Conservation (phyloP, 2,329 filamentous ascomycete species). For the Huntiella decipiens region DNA sequence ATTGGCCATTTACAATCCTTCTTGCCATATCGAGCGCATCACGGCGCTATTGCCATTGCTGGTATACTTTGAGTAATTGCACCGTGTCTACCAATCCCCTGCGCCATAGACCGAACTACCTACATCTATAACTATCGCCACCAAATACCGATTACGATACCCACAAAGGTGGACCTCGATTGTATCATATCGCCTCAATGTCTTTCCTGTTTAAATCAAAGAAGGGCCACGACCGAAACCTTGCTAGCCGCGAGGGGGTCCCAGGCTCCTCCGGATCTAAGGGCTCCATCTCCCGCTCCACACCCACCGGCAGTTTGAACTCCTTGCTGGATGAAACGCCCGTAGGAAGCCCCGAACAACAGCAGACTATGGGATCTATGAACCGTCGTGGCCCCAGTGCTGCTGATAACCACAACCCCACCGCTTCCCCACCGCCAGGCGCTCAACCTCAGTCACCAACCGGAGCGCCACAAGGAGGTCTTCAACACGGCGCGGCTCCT, state of each 20-base stretch:
- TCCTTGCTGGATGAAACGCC: slow-evolving; percentile 43
- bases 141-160: background rate
- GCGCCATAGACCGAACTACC: background rate
- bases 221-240: slow-evolving; percentile 47
- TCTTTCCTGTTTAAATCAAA: slow-evolving; percentile 71
- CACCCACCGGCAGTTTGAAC: slow-evolving; percentile 60
- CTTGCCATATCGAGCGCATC: background rate
- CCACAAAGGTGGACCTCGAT: background rate
- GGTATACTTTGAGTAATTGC: background rate
- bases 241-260: slow-evolving; percentile 30
- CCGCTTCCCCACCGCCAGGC: slow-evolving; percentile 1
- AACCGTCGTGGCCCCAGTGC: slow-evolving; percentile 31
- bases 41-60: background rate
- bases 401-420: slow-evolving; percentile 5
- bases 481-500: slow-evolving; percentile 4
- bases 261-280: slow-evolving; percentile 20
- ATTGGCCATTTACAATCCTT: background rate
- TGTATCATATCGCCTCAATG: slow-evolving; percentile 28
- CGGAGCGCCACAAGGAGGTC: slow-evolving; percentile 1
- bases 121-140: background rate
- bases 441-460: slow-evolving; percentile 8
- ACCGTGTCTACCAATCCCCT: background rate
- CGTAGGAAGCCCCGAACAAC: slow-evolving; percentile 46
- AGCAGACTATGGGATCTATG: slow-evolving; percentile 14
- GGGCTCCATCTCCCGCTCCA: slow-evolving; percentile 36